Evolutionary conservation across 2,329 filamentous ascomycete species (phyloP), one percentile per base, ranked within the genome.

Genomic region (Ramularia endophylla): DNA sequence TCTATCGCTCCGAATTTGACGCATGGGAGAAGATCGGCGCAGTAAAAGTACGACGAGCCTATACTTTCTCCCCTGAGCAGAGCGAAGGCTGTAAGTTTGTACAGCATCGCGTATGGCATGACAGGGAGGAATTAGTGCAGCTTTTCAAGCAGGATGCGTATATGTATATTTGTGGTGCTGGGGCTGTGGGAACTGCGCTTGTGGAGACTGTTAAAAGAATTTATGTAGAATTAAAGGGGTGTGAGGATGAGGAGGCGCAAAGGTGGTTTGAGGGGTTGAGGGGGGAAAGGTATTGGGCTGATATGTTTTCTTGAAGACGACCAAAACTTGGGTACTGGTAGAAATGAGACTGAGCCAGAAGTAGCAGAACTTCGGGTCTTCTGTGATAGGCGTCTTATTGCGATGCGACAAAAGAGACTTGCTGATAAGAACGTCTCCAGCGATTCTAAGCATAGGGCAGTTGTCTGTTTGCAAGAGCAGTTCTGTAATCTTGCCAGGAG

Each of bases 41-140:
- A 0, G 79, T 87, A 0, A 68, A 73, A 2, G 70, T 87, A 1
- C 67, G 72, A 0, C 72, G 77, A 48, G 80, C 82, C 0, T 87
- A 74, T 56, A 80, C 75, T 36, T 69, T 67, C 3, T 53, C 57
- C 8, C 43, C 58, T 2, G 59, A 62, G 4, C 34, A 43, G 38
- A 72, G 72, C 0, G 60, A 69, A 5, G 77, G 73, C 0, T 75
- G 65, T 50, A 67, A 67, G 46, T 70, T 78, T 46, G 71, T 77
- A 2, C 74, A 77, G 49, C 73, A 79, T 35, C 57, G 68, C 9
- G 51, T 79, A 42, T 69, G 68, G 50, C 60, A 64, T 19, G 72
- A 78, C 17, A 56, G 68, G 0, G 59, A 63, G 12, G 66, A 73
- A 8, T 55, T 74, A 2, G 54, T 65, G 7, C 57, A 64, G 17